Conservation (phyloP, 305 asterid genomes). For the Rubia peregrina region DNA sequence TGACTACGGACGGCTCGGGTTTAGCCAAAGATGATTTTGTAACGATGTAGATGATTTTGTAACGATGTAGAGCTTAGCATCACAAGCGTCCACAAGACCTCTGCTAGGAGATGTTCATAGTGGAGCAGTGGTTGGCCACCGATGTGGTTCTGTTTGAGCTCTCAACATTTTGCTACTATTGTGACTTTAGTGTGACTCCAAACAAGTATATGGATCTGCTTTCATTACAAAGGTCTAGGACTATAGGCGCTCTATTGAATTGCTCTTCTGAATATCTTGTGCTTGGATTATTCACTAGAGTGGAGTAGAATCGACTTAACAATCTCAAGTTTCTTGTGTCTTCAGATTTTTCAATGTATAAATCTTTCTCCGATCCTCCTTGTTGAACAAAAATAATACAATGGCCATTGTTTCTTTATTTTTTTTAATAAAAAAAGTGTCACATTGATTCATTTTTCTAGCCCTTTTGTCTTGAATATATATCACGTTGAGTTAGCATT, state of each 20-base stretch:
- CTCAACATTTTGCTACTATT: constrained; percentile 14
- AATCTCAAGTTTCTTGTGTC: neutral
- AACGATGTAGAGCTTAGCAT: constrained; percentile 34
- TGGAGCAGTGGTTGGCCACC: constrained; percentile 33
- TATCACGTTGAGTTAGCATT: too few species aligned
- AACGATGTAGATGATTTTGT: constrained; percentile 36
- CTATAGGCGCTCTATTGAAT: neutral
- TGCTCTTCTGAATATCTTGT: neutral
- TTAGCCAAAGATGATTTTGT: constrained; percentile 33
- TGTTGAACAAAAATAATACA: too few species aligned
- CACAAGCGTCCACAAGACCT: constrained; percentile 23
- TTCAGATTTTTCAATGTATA: neutral
- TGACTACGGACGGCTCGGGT: constrained; percentile 42
- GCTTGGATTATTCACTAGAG: too few species aligned
- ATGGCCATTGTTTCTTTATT: too few species aligned
- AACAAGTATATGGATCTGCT: neutral
- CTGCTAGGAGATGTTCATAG: constrained; percentile 24
- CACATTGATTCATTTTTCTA: too few species aligned
- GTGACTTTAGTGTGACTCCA: neutral
- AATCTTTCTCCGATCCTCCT: too few species aligned
- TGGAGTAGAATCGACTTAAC: too few species aligned
- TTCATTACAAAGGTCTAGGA: neutral
- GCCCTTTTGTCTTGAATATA: too few species aligned
- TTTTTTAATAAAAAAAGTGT: too few species aligned
- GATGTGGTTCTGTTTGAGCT: constrained; percentile 22